Evolutionary conservation across 768 basidiomycete species (phyloP).

Genomic region (Collybia mongolica): DNA sequence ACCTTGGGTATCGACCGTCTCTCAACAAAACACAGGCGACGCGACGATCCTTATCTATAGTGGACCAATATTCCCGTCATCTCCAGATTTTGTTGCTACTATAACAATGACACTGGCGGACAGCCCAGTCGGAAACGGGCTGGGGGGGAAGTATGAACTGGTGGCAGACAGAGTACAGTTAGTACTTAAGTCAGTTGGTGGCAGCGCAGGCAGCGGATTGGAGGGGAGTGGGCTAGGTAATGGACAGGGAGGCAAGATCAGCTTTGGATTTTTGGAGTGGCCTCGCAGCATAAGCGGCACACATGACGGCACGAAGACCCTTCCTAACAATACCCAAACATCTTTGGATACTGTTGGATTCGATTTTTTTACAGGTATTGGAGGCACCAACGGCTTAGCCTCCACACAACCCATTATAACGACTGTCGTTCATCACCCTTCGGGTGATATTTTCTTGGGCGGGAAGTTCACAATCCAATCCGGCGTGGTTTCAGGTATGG

Average conservation of each 20-base stretch:
- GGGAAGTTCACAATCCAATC: constrained; percentile 71
- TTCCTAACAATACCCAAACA: constrained; percentile 74
- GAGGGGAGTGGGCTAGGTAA: constrained; percentile 29
- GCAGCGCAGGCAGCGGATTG: constrained; percentile 31
- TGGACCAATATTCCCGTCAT: constrained; percentile 79
- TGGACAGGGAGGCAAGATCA: constrained; percentile 34
- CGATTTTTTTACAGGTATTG: constrained; percentile 60
- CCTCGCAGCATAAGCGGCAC: constrained; percentile 42
- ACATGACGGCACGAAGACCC: constrained; percentile 55
- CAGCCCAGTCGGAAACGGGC: constrained; percentile 59
- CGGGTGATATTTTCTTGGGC: constrained; percentile 67
- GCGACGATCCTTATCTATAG: constrained; percentile 64
- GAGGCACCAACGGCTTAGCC: constrained; percentile 37
- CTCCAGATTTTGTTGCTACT: constrained; percentile 68
- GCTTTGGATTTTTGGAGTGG: constrained; percentile 93
- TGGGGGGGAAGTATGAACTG: constrained; percentile 70
- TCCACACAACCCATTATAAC: constrained; percentile 41
- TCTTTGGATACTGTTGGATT: constrained; percentile 61
- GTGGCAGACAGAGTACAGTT: constrained; percentile 89
- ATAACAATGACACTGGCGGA: constrained; percentile 74
- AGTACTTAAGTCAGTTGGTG: constrained; percentile 61
- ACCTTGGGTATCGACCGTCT: constrained; percentile 68
- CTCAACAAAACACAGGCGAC: constrained; percentile 71
- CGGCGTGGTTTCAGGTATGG: constrained; percentile 50
- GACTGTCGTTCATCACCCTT: constrained; percentile 63